phyloP scores from a whole-genome alignment of 2,329 filamentous ascomycete genomes.

The Pseudogymnoascus destructans region DNA sequence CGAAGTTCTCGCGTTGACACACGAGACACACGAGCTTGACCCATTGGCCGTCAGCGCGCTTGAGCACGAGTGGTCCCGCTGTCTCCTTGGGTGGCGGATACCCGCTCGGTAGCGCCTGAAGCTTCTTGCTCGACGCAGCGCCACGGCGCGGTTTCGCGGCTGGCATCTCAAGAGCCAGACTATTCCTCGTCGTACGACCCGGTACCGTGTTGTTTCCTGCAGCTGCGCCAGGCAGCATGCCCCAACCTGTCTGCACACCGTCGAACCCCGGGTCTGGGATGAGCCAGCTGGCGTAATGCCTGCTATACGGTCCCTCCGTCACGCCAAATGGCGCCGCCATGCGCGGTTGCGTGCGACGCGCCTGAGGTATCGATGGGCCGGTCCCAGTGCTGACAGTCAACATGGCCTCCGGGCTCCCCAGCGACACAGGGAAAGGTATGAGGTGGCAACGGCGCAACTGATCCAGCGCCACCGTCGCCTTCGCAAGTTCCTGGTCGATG shows the following conservation, averaged over 20 bases:
- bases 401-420: constrained; percentile 53
- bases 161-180: constrained; percentile 40
- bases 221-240: constrained; percentile 17
- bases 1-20: constrained; percentile 83
- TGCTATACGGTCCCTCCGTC: constrained; percentile 79
- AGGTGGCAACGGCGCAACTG: constrained; percentile 85
- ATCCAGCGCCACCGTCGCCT: constrained; percentile 86
- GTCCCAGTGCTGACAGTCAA: constrained; percentile 60
- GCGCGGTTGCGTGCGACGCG: constrained; percentile 53
- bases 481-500: constrained; percentile 91
- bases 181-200: constrained; percentile 68
- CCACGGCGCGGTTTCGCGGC: constrained; percentile 41
- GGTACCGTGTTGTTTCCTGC: constrained; percentile 34
- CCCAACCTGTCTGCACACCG: constrained; percentile 30
- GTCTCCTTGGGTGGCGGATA: constrained; percentile 68
- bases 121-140: constrained; percentile 45
- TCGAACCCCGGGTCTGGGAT: constrained; percentile 82
- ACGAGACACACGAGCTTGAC: constrained; percentile 86
- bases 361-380: constrained; percentile 52
- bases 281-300: constrained; percentile 93
- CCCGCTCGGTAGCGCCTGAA: constrained; percentile 56
- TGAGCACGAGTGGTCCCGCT: constrained; percentile 69
- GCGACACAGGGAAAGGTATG: constrained; percentile 72
- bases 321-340: constrained; percentile 86
- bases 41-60: constrained; percentile 69